phyloP scores from a whole-genome alignment of 129 eudicot genomes.

The Artemisia annua region DNA sequence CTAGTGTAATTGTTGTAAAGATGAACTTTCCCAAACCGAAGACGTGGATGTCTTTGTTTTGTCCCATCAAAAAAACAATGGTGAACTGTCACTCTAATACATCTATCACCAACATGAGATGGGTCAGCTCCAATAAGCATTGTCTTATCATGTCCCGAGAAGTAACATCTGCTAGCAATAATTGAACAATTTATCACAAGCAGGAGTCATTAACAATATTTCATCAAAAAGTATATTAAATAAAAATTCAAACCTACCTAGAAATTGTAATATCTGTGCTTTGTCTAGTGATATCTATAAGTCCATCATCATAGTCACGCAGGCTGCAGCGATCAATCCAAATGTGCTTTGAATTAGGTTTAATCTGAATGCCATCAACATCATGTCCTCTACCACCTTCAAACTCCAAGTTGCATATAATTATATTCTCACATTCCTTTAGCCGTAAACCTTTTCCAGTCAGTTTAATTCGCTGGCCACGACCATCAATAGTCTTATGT shows the following conservation, averaged over 20 bases:
- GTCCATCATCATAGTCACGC: conserved; percentile 89
- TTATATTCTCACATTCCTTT: conserved; percentile 85
- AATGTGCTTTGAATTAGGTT: conserved; percentile 84
- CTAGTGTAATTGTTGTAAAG: conserved; percentile 82
- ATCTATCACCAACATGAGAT: conserved; percentile 75
- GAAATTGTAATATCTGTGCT: conserved; percentile 91
- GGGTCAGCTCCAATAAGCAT: conserved; percentile 95
- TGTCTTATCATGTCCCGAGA: conserved; percentile 65
- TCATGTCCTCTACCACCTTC: conserved; percentile 96
- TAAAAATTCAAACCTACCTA: conserved; percentile 40
- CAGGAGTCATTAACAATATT: background rate
- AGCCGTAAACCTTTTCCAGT: conserved; percentile 81
- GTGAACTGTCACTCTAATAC: conserved; percentile 85
- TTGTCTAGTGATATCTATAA: conserved; percentile 77
- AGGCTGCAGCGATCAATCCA: conserved; percentile 95
- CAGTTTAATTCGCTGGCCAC: conserved; percentile 71
- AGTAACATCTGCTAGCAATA: conserved; percentile 59
- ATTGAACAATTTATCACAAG: conserved; percentile 11
- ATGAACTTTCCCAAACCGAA: conserved; percentile 91
- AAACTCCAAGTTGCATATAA: conserved; percentile 77
- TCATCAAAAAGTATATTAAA: background rate
- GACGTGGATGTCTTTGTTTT: conserved; percentile 83
- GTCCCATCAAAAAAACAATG: conserved; percentile 97
- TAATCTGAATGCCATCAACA: conserved; percentile 92
- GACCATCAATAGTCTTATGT: conserved; percentile 85